phyloP scores from a whole-genome alignment of 192 early-diverging fungal genomes.

The Coemansia erecta region DNA sequence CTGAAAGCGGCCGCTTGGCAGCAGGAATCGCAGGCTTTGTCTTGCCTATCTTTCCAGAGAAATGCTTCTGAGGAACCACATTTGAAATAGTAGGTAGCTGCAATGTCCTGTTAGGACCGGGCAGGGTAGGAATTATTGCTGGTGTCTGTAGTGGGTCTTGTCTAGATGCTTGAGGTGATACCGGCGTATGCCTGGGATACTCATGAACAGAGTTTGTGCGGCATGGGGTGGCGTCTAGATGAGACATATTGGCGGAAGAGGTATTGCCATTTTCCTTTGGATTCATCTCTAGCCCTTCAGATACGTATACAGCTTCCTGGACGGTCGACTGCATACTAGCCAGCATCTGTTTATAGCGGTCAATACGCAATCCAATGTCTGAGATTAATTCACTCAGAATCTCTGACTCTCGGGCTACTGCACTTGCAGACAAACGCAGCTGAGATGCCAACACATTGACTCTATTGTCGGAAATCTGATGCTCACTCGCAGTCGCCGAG shows the following conservation, averaged over 20 bases:
- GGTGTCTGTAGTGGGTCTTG: too few species aligned
- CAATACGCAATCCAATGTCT: slow-evolving; percentile 20
- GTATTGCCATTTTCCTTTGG: too few species aligned
- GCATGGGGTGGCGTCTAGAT: too few species aligned
- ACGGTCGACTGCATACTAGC: slow-evolving; percentile 7
- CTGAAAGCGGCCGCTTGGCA: slow-evolving; percentile 40
- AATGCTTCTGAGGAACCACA: background rate
- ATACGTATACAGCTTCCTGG: slow-evolving; percentile 4
- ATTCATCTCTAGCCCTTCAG: background rate
- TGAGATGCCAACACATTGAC: slow-evolving; percentile 1
- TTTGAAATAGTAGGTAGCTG: too few species aligned
- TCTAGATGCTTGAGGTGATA: too few species aligned
- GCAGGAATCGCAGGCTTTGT: slow-evolving; percentile 1
- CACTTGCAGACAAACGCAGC: background rate
- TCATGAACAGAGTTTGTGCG: too few species aligned
- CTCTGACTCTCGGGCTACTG: slow-evolving; percentile 21
- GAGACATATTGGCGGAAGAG: too few species aligned
- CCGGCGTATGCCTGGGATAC: too few species aligned
- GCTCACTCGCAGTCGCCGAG: too few species aligned
- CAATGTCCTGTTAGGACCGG: too few species aligned
- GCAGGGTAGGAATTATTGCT: too few species aligned
- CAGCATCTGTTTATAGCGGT: slow-evolving; percentile 20
- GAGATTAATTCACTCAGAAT: slow-evolving; percentile 10
- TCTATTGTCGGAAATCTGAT: background rate
- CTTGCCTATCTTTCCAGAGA: background rate